Evolutionary conservation across 208 protist genomes (phyloP), one percentile per base, ranked within the genome.

Genomic region (Porcisia hertigi): DNA sequence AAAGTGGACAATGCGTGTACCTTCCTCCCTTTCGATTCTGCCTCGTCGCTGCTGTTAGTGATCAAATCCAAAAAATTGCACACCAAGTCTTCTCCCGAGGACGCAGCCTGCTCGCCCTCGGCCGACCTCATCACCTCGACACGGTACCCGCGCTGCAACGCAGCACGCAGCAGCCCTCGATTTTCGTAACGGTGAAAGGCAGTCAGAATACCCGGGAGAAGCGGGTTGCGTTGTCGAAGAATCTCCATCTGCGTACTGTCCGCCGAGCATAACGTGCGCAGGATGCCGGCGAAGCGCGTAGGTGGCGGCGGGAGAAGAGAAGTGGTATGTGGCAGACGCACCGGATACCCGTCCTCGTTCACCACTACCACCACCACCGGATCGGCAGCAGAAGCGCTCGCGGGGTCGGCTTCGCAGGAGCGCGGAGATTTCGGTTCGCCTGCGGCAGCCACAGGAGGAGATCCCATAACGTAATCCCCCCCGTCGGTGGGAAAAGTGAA

Each of bases 151-250:
- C 88, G 84, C 34, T 91, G 87, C 55, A 93, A 73, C 25, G 89
- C 78, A 34, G 83, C 73, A n/a, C 91, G 88, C 72, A 95, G 45
- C 69, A 95, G 66, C 1, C 84, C 82, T 25, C 89, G 81, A 63
- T 93, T 87, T 36, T 84, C 74, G 66, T 92, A 87, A 8, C 91
- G 91, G 52, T 92, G 86, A 18, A 92, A 80, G 14, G 79, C 87
- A 23, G 36, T 64, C 45, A 95, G 69, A 11, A 83, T 77, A 43
- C 87, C 89, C 11, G 82, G 82, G 30, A 95, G 67, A 34, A 87
- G 80, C 16, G 86, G 85, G 57, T 89, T 79, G 63, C 82, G 71
- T n/a, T 67, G 63, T 16, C 86, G 73, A 55, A 86, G 73, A 16
- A 77, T 73, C 14, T 77, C 67, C 20, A 89, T 67, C 20, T 66